These are phyloP conservation scores for Candida broadrunensis DNA, from an alignment of 805 yeast species.

Conservation along the genomic window DNA sequence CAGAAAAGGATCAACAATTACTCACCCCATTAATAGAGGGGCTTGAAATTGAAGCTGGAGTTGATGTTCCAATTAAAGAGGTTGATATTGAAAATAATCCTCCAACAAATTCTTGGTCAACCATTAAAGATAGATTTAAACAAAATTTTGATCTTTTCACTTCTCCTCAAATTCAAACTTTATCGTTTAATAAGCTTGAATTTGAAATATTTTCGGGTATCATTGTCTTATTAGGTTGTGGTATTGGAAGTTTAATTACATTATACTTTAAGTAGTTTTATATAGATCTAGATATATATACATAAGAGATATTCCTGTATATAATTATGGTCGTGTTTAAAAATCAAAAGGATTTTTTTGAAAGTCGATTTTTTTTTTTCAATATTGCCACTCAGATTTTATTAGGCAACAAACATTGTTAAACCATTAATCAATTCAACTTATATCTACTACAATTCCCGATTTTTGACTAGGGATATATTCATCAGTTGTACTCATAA, in stretches of 20 bases:
- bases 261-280: slow-evolving; percentile 11
- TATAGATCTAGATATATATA: slow-evolving; percentile 1
- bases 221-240: slow-evolving; percentile 14
- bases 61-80: too few species aligned
- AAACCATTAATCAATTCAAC: too few species aligned
- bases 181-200: slow-evolving; percentile 21
- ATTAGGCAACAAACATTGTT: too few species aligned
- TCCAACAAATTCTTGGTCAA: slow-evolving; percentile 15
- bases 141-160: slow-evolving; percentile 14
- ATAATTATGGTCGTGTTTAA: neutral
- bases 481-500: too few species aligned
- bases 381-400: slow-evolving; percentile 4
- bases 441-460: too few species aligned
- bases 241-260: slow-evolving; percentile 17
- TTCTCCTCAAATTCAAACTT: slow-evolving; percentile 8
- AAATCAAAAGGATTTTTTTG: neutral
- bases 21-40: slow-evolving; percentile 18
- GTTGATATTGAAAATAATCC: too few species aligned
- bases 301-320: neutral
- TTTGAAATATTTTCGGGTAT: slow-evolving; percentile 14
- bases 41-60: slow-evolving; percentile 1
- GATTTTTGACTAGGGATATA: too few species aligned
- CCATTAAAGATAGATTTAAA: slow-evolving; percentile 8
- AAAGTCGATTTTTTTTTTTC: neutral
- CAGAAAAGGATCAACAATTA: slow-evolving; percentile 8